A percentile compares a stretch with the other conserved stretches of the same genome.
These are phyloP conservation scores for Fusarium tanahbumbuense DNA, from an alignment of 2,329 filamentous ascomycete genomes.

Conservation along the genomic window DNA sequence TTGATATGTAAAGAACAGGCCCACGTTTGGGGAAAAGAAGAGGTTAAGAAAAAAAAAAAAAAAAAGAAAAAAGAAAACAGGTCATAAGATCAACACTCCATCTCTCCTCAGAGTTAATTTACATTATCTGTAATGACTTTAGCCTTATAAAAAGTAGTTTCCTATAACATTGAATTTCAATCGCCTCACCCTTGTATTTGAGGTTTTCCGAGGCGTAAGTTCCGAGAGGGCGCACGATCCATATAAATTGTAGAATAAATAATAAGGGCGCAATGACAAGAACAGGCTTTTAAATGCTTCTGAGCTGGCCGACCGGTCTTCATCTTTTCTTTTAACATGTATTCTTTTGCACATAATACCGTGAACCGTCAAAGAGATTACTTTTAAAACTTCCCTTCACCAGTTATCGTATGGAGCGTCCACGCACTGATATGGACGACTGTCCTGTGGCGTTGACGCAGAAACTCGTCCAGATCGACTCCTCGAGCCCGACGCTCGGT, in stretches of 20 bases:
- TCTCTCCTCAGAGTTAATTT: too few relatives aligned
- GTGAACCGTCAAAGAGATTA: accelerated
- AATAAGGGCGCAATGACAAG: background rate
- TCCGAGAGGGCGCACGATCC: background rate
- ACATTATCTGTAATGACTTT: too few relatives aligned
- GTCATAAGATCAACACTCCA: too few relatives aligned
- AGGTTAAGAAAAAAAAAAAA: too few relatives aligned
- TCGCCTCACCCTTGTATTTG: too few relatives aligned
- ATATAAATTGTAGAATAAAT: background rate
- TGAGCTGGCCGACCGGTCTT: accelerated
- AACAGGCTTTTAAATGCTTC: background rate
- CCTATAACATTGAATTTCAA: accelerated
- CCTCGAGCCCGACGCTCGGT: conserved; percentile 59
- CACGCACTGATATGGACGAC: background rate
- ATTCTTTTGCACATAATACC: background rate
- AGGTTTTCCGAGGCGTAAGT: too few relatives aligned
- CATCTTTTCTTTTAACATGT: accelerated
- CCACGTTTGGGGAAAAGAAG: too few relatives aligned
- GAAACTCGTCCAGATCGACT: conserved; percentile 60
- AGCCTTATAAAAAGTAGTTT: too few relatives aligned
- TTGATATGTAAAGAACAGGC: too few relatives aligned
- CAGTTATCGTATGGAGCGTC: background rate
- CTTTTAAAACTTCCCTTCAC: accelerated
- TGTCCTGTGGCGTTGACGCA: background rate
- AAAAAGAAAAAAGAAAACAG: too few relatives aligned